Conservation (phyloP, 805 yeast genomes). For the Maudiozyma saulgeensis region DNA sequence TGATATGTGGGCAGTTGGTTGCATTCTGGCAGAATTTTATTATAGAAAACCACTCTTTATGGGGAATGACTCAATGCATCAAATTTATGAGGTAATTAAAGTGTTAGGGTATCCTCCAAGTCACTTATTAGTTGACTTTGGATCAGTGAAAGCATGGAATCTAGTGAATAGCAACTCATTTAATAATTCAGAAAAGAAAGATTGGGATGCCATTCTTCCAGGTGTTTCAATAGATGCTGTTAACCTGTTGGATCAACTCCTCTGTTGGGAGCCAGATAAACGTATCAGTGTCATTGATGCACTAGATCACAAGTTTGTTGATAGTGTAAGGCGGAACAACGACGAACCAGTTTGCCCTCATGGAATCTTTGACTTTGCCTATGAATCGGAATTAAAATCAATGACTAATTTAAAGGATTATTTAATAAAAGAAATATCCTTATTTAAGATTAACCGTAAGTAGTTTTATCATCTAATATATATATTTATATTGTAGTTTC, state of each 20-base stretch:
- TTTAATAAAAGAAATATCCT: conserved; percentile 44
- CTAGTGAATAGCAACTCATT: conserved; percentile 37
- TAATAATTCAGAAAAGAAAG: conserved; percentile 17
- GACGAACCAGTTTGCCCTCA: conserved; percentile 46
- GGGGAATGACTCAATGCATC: conserved; percentile 66
- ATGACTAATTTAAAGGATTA: conserved; percentile 39
- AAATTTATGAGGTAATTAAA: conserved; percentile 56
- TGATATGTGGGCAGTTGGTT: conserved; percentile 92
- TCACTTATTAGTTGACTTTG: conserved; percentile 35
- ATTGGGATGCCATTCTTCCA: conserved; percentile 54
- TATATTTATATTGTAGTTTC: too few relatives aligned
- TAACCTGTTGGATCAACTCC: conserved; percentile 42
- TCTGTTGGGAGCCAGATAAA: conserved; percentile 54
- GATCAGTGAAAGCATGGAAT: conserved; percentile 39
- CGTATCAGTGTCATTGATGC: conserved; percentile 51
- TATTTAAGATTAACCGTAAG: conserved; percentile 34
- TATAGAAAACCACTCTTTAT: conserved; percentile 72
- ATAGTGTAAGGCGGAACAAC: conserved; percentile 39
- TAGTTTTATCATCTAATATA: neutral
- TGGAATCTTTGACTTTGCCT: conserved; percentile 53
- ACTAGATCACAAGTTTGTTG: conserved; percentile 48
- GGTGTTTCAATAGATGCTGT: conserved; percentile 45
- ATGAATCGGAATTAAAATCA: conserved; percentile 39
- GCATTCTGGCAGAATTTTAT: conserved; percentile 77
- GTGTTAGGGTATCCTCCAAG: conserved; percentile 63